A percentile compares a stretch with the other conserved stretches of the same genome.
Conservation (phyloP, 1,284 basidiomycete genomes). For the Schizophyllum commune region DNA sequence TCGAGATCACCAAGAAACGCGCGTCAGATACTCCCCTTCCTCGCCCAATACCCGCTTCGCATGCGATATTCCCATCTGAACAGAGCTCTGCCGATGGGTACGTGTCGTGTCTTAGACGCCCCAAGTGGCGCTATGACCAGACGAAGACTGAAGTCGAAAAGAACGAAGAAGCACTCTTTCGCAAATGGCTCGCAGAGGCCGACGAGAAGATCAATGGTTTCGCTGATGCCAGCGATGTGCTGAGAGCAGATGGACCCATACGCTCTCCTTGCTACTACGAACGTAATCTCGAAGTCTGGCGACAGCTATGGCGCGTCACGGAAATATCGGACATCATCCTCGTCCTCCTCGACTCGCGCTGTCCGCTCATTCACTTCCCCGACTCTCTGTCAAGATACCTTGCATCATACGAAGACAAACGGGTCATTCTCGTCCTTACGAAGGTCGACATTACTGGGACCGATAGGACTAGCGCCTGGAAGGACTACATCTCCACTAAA, state of each 20-base stretch:
- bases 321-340: constrained; percentile 83
- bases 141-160: constrained; percentile 79
- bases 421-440: constrained; percentile 75
- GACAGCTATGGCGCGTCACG: constrained; percentile 85
- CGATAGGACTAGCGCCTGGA: constrained; percentile 58
- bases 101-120: constrained; percentile 60
- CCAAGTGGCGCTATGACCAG: constrained; percentile 81
- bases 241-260: constrained; percentile 14
- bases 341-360: constrained; percentile 80
- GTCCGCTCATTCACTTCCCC: constrained; percentile 66
- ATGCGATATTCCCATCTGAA: constrained; percentile 34
- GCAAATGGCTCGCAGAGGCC: constrained; percentile 63
- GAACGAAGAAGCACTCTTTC: constrained; percentile 77
- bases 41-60: constrained; percentile 49
- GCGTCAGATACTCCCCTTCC: constrained; percentile 46
- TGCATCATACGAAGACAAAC: constrained; percentile 25
- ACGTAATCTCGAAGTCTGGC: constrained; percentile 87
- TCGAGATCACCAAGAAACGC: constrained; percentile 53
- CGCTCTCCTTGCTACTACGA: constrained; percentile 52
- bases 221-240: constrained; percentile 14
- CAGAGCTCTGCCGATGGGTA: constrained; percentile 13
- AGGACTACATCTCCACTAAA: constrained; percentile 45
- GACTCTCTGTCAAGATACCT: constrained; percentile 49
- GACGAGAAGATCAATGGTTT: constrained; percentile 49
- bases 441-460: constrained; percentile 75